Base-by-base conservation (phyloP, 1,284 basidiomycete genomes). In the Boletellus sp. region DNA sequence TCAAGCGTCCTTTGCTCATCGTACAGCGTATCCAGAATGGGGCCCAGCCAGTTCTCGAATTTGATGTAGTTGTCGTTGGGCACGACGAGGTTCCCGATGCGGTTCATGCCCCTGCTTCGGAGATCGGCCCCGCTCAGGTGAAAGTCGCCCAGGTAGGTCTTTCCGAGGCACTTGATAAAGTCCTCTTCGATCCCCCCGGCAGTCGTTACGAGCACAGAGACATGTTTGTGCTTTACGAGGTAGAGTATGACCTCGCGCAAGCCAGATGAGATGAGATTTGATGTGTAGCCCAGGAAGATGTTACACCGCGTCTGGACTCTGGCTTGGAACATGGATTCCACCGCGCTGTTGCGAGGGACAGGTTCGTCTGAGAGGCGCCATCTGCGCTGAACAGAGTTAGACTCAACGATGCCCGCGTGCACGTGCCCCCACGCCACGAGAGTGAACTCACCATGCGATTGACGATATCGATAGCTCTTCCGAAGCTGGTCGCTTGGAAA, bases 31-130 rank as follows among this genome's bases (percentile, higher is more conserved):
- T 99, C 90, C 38, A 99, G 80, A 53, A 98, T 93, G 2, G 96
- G 96, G 46, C 86, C 88, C 13, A 98, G 82, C 97, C 96, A 99
- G 69, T 99, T 96, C 71, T 99, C 97, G 61, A 99, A 99, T 65
- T 91, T 89, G 83, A 96, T 98, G 71, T 99, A 99, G 68, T 99
- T 99, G 63, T 97, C 94, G 68, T 99, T 99, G 12, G 96, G 96
- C 1, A 99, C 89, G 51, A 99, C 75, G 37, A 99, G 80, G 65
- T 99, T 99, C 18, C 96, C 97, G 58, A 99, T 96, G 28, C 96
- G 83, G 65, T 99, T 99, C 78, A 99, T 85, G 19, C 97, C 97
- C 58, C 83, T 83, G 65, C 79, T 85, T 41, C 97, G 82, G 38
- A 99, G 73, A 52, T 87, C 85, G 0, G 93, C 91, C 10, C 97